Evolutionary conservation across 2,329 filamentous ascomycete genomes (phyloP).

Genomic region (Cordyceps farinosa): DNA sequence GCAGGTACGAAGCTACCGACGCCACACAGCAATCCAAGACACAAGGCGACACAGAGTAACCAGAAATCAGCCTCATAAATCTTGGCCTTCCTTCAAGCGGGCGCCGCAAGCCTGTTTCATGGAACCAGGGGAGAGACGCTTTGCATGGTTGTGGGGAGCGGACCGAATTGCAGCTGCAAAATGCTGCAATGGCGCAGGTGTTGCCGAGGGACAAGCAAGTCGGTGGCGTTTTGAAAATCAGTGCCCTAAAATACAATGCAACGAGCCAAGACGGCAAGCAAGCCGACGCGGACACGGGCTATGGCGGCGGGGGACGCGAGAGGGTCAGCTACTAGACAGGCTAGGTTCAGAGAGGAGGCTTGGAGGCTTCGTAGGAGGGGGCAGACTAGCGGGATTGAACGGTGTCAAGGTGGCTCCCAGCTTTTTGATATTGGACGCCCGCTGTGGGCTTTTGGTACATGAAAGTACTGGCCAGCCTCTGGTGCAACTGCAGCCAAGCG

Average conservation of each 20-base stretch:
- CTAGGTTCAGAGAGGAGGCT: neutral
- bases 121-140: neutral
- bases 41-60: neutral
- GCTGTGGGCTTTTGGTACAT: neutral
- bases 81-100: neutral
- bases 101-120: neutral
- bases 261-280: slow-evolving; percentile 16
- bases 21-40: slow-evolving; percentile 3
- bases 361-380: neutral
- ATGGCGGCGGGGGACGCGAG: neutral
- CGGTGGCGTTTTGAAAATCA: slow-evolving; percentile 10
- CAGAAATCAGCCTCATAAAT: slow-evolving; percentile 6
- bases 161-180: slow-evolving; percentile 2
- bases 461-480: neutral
- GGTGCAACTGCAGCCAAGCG: slow-evolving; percentile 1
- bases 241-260: slow-evolving; percentile 9
- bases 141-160: slow-evolving; percentile 8
- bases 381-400: neutral
- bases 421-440: neutral
- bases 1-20: neutral
- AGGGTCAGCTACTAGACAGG: slow-evolving; percentile 2
- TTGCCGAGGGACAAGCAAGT: slow-evolving; percentile 16
- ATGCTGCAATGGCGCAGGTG: neutral
- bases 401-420: neutral
- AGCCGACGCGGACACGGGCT: slow-evolving; percentile 12